These are phyloP conservation scores for Phytopythium chamaehyphon DNA, from an alignment of 352 stramenopile species.

Conservation along the genomic window DNA sequence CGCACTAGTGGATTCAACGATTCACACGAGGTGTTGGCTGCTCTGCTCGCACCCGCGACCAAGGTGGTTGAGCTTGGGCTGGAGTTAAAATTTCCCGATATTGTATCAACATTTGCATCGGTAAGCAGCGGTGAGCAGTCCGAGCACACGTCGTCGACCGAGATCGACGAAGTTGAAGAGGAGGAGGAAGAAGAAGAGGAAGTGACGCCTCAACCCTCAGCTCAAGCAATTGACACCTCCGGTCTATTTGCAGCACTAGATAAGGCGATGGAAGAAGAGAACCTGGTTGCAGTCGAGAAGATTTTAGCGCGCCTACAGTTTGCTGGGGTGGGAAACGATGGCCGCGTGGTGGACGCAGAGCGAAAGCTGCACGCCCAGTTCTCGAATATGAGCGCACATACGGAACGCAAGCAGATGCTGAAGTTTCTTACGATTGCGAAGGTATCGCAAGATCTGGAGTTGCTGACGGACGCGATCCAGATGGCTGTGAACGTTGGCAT, in stretches of 20 bases:
- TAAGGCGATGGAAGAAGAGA: slow-evolving; percentile 64
- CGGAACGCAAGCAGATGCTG: slow-evolving; percentile 70
- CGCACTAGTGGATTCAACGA: slow-evolving; percentile 7
- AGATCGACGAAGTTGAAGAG: slow-evolving; percentile 9
- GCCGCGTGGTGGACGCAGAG: slow-evolving; percentile 27
- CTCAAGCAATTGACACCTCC: slow-evolving; percentile 24
- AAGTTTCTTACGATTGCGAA: slow-evolving; percentile 74
- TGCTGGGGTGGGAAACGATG: slow-evolving; percentile 30
- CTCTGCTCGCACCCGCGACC: slow-evolving; percentile 27
- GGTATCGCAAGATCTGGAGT: slow-evolving; percentile 58
- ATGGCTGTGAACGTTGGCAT: slow-evolving; percentile 50
- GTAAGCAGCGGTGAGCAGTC: slow-evolving; percentile 1
- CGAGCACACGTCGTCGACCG: neutral
- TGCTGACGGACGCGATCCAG: slow-evolving; percentile 67
- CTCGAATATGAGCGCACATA: slow-evolving; percentile 32
- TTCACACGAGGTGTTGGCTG: slow-evolving; percentile 17
- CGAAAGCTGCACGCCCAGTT: slow-evolving; percentile 22
- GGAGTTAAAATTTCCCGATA: slow-evolving; percentile 42
- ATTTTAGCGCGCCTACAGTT: slow-evolving; percentile 39
- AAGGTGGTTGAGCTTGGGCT: slow-evolving; percentile 58
- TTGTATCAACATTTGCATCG: slow-evolving; percentile 9
- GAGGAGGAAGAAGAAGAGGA: slow-evolving; percentile 10
- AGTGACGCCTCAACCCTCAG: slow-evolving; percentile 3
- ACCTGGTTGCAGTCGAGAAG: slow-evolving; percentile 55
- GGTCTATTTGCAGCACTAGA: slow-evolving; percentile 46